A percentile compares a stretch with the other conserved stretches of the same genome.
Conservation (phyloP, 2,329 filamentous ascomycete genomes). For the Sclerotinia nivalis region DNA sequence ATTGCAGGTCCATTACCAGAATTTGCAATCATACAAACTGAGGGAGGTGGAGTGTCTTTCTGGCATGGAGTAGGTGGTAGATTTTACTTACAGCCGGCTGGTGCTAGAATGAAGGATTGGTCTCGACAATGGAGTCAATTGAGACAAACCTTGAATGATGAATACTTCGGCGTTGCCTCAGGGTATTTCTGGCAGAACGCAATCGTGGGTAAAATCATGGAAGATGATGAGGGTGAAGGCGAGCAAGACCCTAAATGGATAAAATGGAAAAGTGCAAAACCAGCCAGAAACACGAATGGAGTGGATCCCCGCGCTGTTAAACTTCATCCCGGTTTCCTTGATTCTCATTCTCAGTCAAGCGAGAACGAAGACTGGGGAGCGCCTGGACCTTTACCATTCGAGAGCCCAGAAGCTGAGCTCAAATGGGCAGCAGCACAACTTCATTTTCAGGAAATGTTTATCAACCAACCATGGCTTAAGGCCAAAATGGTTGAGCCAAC, state of each 20-base stretch:
- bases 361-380: slow-evolving; percentile 14
- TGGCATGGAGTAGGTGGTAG: slow-evolving; percentile 36
- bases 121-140: slow-evolving; percentile 28
- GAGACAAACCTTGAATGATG: slow-evolving; percentile 18
- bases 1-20: slow-evolving; percentile 39
- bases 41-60: slow-evolving; percentile 36
- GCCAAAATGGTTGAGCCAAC: slow-evolving; percentile 15
- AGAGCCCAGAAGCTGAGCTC: slow-evolving; percentile 15
- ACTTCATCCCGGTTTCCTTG: no score
- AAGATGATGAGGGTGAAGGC: slow-evolving; percentile 19
- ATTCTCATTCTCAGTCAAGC: not conserved
- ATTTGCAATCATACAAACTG: slow-evolving; percentile 38
- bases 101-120: slow-evolving; percentile 6
- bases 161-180: slow-evolving; percentile 24
- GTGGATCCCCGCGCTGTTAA: not conserved
- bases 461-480: not conserved
- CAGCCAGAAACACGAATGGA: not conserved
- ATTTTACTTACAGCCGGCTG: slow-evolving; percentile 24
- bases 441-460: not conserved
- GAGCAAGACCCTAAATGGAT: slow-evolving; percentile 20
- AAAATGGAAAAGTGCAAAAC: slow-evolving; percentile 17
- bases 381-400: slow-evolving; percentile 21
- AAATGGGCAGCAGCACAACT: slow-evolving; percentile 20
- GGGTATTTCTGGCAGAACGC: slow-evolving; percentile 33
- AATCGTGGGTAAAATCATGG: slow-evolving; percentile 26